These are phyloP conservation scores for Alternaria tenuissima DNA, from an alignment of 2,329 filamentous ascomycete species.

Conservation along the genomic window DNA sequence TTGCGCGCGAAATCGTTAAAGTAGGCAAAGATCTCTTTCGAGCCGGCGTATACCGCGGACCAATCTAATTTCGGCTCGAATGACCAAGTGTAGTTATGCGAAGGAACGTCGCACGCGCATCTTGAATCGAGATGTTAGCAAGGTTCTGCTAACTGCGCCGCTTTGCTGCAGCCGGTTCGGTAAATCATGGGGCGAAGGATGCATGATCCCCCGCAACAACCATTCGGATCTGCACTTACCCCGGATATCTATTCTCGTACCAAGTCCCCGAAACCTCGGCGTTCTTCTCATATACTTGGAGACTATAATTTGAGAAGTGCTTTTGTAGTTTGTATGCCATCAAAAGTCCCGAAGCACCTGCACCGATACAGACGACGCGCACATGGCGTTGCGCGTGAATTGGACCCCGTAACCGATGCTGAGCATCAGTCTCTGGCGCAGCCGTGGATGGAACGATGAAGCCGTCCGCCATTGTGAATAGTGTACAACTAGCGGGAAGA, in stretches of 20 bases:
- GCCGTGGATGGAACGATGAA: slow-evolving; percentile 38
- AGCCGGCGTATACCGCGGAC: slow-evolving; percentile 54
- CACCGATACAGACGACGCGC: slow-evolving; percentile 56
- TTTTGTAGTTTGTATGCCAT: slow-evolving; percentile 60
- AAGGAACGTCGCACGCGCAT: slow-evolving; percentile 61
- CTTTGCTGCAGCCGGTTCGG: neutral
- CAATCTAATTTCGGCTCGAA: slow-evolving; percentile 59
- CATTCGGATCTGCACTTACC: slow-evolving; percentile 32
- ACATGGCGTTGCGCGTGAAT: slow-evolving; percentile 50
- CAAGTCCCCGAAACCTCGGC: slow-evolving; percentile 59
- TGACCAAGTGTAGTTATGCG: slow-evolving; percentile 62
- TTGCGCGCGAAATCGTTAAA: slow-evolving; percentile 54
- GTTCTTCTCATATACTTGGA: slow-evolving; percentile 60
- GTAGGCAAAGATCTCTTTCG: slow-evolving; percentile 55
- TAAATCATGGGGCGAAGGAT: slow-evolving; percentile 5
- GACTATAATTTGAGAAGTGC: slow-evolving; percentile 54
- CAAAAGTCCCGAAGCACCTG: slow-evolving; percentile 58
- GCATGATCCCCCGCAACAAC: slow-evolving; percentile 5
- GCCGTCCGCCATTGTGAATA: slow-evolving; percentile 24
- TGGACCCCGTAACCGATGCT: slow-evolving; percentile 38
- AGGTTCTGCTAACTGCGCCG: neutral
- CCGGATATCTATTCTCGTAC: slow-evolving; percentile 61
- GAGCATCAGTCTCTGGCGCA: slow-evolving; percentile 34
- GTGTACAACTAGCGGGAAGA: neutral
- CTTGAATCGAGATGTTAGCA: slow-evolving; percentile 27